phyloP scores from a whole-genome alignment of 83 land plant genomes.

The Isoetes engelmannii region DNA sequence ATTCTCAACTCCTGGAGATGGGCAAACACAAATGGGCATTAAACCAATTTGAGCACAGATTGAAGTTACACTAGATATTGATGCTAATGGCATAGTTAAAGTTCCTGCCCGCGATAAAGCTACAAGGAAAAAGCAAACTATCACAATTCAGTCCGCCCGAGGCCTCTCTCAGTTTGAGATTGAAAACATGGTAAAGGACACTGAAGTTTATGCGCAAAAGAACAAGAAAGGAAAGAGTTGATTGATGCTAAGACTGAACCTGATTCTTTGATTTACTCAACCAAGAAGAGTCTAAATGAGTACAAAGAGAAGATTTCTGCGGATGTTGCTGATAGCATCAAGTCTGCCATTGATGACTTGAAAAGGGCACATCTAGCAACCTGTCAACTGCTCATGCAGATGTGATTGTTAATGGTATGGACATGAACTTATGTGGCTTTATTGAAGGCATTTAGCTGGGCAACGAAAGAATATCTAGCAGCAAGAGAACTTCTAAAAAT shows the following conservation, averaged over 20 bases:
- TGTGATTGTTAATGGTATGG: too few species aligned
- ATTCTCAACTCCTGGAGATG: conserved; percentile 2
- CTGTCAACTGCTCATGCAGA: too few species aligned
- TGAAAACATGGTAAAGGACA: conserved; percentile 3
- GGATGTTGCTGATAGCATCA: neutral
- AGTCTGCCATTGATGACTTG: neutral
- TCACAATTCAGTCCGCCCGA: conserved; percentile 5
- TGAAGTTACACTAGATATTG: conserved; percentile 6
- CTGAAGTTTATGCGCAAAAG: conserved; percentile 2
- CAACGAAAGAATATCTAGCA: too few species aligned
- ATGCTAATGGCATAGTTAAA: conserved; percentile 8
- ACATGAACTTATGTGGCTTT: too few species aligned
- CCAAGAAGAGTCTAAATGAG: conserved; percentile 5
- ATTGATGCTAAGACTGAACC: conserved; percentile 2
- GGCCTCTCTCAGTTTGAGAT: neutral
- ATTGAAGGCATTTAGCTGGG: too few species aligned
- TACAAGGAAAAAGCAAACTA: neutral
- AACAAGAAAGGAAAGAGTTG: neutral
- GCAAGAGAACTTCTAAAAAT: too few species aligned
- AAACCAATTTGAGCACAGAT: conserved; percentile 11
- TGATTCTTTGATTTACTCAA: conserved; percentile 2
- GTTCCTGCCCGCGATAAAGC: conserved; percentile 7
- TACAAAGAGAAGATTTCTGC: neutral
- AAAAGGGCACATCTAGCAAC: too few species aligned
- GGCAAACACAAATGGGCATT: conserved; percentile 30